Base-by-base conservation (phyloP, 2,329 filamentous ascomycete species). In the Penicillium sp. region DNA sequence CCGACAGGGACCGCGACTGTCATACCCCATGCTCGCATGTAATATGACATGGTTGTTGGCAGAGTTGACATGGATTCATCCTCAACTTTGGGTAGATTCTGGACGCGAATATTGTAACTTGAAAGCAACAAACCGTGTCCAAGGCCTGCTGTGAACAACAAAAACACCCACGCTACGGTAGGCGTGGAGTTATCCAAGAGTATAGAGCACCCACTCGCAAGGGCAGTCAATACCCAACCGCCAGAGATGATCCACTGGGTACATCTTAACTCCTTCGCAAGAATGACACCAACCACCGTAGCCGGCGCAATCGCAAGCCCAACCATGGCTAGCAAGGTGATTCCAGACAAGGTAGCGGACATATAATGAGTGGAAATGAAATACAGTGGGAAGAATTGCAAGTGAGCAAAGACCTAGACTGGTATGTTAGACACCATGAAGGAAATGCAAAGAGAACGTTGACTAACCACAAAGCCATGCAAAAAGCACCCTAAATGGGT, bases 361-460 rank as follows among this genome's bases (percentile, higher is more conserved):
- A 70, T 63, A 38, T 64, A 68, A 53, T 73, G 69, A 29, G 75
- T 69, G 5, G 73, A 67, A 57, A 74, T 70, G 44, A 75, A 71
- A 58, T 77, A 80, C 47, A 80, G 65, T 0, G 75, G 68, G 46
- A 76, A 64, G 56, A 78, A 78, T 61, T 80, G 78, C 4, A 80
- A 58, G 25, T 72, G 72, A 8, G 70, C 70, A 45, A 76, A 76
- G 19, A 80, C 61, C 77, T 79, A 51, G n/a, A 16, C 10, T 13
- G 4, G 15, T 16, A 59, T 54, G 54, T 52, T 39, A 48, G n/a
- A 52, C 1, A 19, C 25, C 4, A 23, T 8, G 2, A 7, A 25
- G 2, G 6, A 36, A 27, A 25, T 48, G 33, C 34, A 46, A 48
- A 36, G 15, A 15, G 34, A 36, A 34, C 1, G 2, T 13, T 39